A percentile compares a stretch with the other conserved stretches of the same genome.
Evolutionary conservation across 2,329 filamentous ascomycete genomes (phyloP).

Genomic region (Sporothrix luriei): DNA sequence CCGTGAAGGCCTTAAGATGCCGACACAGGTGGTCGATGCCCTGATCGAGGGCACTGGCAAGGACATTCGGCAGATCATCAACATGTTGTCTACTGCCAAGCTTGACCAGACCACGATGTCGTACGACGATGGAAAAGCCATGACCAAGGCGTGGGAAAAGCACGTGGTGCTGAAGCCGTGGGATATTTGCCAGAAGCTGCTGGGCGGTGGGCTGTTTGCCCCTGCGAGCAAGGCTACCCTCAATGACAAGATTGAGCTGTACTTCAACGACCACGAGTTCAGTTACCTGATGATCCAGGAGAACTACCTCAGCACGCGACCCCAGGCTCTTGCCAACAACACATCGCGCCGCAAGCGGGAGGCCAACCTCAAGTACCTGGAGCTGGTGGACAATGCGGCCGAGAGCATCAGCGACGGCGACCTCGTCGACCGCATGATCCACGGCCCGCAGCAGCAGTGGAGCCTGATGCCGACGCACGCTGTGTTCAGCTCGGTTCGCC

Average conservation of each 20-base stretch:
- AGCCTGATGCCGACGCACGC: slow-evolving; percentile 96
- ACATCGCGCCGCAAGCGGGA: slow-evolving; percentile 65
- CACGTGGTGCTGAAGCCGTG: slow-evolving; percentile 95
- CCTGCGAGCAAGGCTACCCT: slow-evolving; percentile 80
- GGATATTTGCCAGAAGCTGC: slow-evolving; percentile 94
- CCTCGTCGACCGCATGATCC: slow-evolving; percentile 95
- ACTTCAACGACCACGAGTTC: slow-evolving; percentile 99
- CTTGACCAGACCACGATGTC: slow-evolving; percentile 79
- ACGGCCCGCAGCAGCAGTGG: slow-evolving; percentile 97
- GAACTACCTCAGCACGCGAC: slow-evolving; percentile 88
- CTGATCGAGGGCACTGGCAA: slow-evolving; percentile 94
- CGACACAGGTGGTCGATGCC: slow-evolving; percentile 80
- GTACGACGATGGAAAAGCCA: slow-evolving; percentile 83
- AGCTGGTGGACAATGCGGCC: slow-evolving; percentile 83
- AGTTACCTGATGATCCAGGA: slow-evolving; percentile 98
- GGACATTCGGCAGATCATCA: slow-evolving; percentile 96
- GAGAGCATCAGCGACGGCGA: slow-evolving; percentile 98
- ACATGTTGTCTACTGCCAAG: slow-evolving; percentile 95
- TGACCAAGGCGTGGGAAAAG: slow-evolving; percentile 99
- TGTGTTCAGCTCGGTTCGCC: slow-evolving; percentile 90
- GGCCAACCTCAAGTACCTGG: slow-evolving; percentile 76
- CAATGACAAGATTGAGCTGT: slow-evolving; percentile 97
- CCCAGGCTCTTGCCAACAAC: slow-evolving; percentile 63
- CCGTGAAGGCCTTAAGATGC: slow-evolving; percentile 85
- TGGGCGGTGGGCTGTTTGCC: slow-evolving; percentile 83